These are phyloP conservation scores for Beauveria varroae DNA, from an alignment of 2,329 filamentous ascomycete genomes.

Conservation along the genomic window DNA sequence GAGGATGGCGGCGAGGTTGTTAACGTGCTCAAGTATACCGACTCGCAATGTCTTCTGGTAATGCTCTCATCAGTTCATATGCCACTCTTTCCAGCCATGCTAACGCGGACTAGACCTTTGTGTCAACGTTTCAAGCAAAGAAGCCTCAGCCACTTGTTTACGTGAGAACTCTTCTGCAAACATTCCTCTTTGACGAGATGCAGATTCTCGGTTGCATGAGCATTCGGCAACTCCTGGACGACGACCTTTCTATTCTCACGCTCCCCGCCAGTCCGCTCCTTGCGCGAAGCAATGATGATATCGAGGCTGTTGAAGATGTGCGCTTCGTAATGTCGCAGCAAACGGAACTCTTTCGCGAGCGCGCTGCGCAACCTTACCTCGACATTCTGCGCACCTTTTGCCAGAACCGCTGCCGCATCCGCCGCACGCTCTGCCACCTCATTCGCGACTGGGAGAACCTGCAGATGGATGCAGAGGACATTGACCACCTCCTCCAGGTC, in stretches of 20 bases:
- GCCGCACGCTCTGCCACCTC: constrained; percentile 81
- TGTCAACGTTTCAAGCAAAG: constrained; percentile 66
- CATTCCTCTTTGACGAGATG: constrained; percentile 66
- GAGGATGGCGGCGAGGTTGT: constrained; percentile 63
- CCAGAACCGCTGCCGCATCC: constrained; percentile 82
- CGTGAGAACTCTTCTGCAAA: constrained; percentile 71
- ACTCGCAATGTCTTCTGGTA: constrained; percentile 65
- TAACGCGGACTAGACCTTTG: constrained; percentile 50
- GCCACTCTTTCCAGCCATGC: background rate
- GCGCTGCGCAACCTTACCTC: constrained; percentile 63
- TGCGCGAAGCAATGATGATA: constrained; percentile 64
- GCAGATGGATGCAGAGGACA: constrained; percentile 71
- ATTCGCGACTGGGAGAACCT: constrained; percentile 78
- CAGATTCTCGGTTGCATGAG: constrained; percentile 60
- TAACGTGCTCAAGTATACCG: constrained; percentile 58
- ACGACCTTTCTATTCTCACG: constrained; percentile 71
- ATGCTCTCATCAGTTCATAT: constrained; percentile 16
- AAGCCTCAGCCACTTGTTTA: constrained; percentile 79
- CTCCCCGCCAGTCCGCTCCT: constrained; percentile 65
- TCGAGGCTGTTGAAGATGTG: constrained; percentile 67
- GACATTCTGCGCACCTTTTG: constrained; percentile 79
- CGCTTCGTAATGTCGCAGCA: constrained; percentile 64
- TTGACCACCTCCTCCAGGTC: constrained; percentile 60
- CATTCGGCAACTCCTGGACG: constrained; percentile 68
- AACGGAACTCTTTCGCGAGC: constrained; percentile 62